These are phyloP conservation scores for Penicillium coprophilum DNA, from an alignment of 495 filamentous ascomycete genomes.

Conservation along the genomic window DNA sequence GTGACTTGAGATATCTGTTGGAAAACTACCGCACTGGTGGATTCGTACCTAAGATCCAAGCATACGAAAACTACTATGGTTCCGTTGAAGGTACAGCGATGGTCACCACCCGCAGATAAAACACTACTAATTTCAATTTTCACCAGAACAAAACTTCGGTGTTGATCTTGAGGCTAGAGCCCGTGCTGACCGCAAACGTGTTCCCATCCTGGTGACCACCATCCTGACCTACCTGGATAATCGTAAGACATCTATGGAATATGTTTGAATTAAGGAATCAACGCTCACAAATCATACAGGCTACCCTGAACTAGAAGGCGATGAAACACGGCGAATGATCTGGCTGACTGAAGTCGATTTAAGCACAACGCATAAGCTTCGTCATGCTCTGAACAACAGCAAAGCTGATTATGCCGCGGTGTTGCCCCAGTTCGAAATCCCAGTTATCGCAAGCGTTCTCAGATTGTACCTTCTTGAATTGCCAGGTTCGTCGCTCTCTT, in stretches of 20 bases:
- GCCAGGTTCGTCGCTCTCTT: constrained; percentile 61
- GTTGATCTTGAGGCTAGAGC: constrained; percentile 95
- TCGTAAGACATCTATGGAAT: constrained; percentile 46
- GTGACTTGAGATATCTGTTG: constrained; percentile 91
- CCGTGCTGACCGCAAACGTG: constrained; percentile 89
- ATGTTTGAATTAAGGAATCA: too few relatives aligned
- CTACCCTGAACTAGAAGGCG: constrained; percentile 96
- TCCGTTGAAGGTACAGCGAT: constrained; percentile 69
- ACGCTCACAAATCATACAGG: constrained; percentile 42
- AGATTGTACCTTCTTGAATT: constrained; percentile 97
- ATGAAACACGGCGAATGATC: constrained; percentile 87
- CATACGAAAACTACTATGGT: constrained; percentile 99
- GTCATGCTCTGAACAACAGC: constrained; percentile 81
- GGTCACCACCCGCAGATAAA: not conserved
- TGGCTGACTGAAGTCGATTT: constrained; percentile 94
- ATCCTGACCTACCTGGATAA: constrained; percentile 93
- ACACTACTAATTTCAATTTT: constrained; percentile 21
- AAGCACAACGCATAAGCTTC: constrained; percentile 78
- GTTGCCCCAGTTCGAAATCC: constrained; percentile 83
- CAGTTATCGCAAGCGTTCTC: constrained; percentile 87
- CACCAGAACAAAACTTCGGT: constrained; percentile 89
- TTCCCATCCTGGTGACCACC: constrained; percentile 88
- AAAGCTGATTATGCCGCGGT: constrained; percentile 74
- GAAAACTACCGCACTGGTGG: constrained; percentile 96
- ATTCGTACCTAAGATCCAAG: constrained; percentile 86